These are phyloP conservation scores for Alternaria rosae DNA, from an alignment of 2,329 filamentous ascomycete species.

Conservation along the genomic window DNA sequence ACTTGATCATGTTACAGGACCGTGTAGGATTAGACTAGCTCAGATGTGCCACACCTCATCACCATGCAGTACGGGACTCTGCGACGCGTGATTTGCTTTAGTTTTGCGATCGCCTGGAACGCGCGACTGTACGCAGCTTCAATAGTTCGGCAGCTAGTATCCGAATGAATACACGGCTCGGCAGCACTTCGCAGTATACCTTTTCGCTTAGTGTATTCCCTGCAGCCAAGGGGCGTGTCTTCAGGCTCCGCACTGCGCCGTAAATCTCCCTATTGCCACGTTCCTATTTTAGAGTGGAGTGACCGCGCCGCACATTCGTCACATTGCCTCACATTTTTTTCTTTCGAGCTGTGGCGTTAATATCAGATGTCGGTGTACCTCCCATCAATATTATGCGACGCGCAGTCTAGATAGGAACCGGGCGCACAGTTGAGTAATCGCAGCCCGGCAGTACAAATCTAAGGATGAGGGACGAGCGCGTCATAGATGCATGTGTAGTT, in stretches of 20 bases:
- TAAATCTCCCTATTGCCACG: constrained; percentile 24
- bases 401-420: neutral
- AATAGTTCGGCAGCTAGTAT: constrained; percentile 16
- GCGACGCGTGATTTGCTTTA: constrained; percentile 1
- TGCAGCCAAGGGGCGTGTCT: constrained; percentile 15
- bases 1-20: constrained; percentile 22
- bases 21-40: constrained; percentile 24
- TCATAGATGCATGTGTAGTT: constrained; percentile 32
- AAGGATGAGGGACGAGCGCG: constrained; percentile 20
- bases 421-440: neutral
- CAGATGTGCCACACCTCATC: constrained; percentile 6
- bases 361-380: neutral
- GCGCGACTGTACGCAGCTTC: constrained; percentile 3
- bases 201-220: constrained; percentile 16
- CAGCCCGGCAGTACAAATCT: constrained; percentile 2
- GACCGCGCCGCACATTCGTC: constrained; percentile 15
- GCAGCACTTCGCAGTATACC: constrained; percentile 14
- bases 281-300: constrained; percentile 20
- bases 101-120: constrained; percentile 4
- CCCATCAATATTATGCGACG: neutral
- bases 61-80: neutral
- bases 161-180: constrained; percentile 15
- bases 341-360: neutral
- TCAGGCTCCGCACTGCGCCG: constrained; percentile 16
- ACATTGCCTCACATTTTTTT: constrained; percentile 6